phyloP scores from a whole-genome alignment of 352 stramenopile species.

The Phytopythium helicoides region DNA sequence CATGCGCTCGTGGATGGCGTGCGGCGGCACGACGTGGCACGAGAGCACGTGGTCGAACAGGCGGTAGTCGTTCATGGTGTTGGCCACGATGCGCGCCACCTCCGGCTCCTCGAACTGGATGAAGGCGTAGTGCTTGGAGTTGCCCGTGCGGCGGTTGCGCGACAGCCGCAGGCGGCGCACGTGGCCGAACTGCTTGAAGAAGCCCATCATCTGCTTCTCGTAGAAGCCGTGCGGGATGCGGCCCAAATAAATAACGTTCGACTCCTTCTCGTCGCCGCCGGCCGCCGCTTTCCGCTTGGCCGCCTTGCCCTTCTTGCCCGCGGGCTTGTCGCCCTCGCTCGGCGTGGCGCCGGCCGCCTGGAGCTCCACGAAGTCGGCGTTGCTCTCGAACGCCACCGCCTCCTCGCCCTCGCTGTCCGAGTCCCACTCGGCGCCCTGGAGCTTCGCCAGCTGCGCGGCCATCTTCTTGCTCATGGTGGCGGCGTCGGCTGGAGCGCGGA shows the following conservation, averaged over 20 bases:
- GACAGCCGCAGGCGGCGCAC: conserved; percentile 91
- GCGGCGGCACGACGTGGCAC: conserved; percentile 87
- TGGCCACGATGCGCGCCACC: conserved; percentile 91
- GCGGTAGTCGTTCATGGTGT: conserved; percentile 95
- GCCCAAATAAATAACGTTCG: conserved; percentile 95
- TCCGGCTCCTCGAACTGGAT: conserved; percentile 94
- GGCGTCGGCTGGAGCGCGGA: neutral
- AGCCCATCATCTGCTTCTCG: conserved; percentile 94
- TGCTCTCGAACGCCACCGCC: conserved; percentile 35
- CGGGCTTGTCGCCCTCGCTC: conserved; percentile 20
- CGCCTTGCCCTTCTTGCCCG: conserved; percentile 45
- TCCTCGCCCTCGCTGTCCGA: conserved; percentile 77
- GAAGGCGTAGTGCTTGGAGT: conserved; percentile 96
- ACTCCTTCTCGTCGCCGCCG: conserved; percentile 23
- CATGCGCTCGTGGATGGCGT: conserved; percentile 88
- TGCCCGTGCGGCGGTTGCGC: conserved; percentile 93
- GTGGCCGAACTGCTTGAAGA: conserved; percentile 96
- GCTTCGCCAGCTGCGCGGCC: conserved; percentile 73
- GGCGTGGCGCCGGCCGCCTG: conserved; percentile 17
- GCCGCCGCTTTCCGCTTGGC: conserved; percentile 26
- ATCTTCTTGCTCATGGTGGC: conserved; percentile 72
- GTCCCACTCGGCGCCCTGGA: conserved; percentile 82
- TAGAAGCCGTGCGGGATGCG: conserved; percentile 96
- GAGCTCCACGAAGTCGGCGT: conserved; percentile 51
- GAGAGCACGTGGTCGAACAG: conserved; percentile 93